Conservation (phyloP, 1,139 yeast genomes). For the Geotrichum bryndzae region DNA sequence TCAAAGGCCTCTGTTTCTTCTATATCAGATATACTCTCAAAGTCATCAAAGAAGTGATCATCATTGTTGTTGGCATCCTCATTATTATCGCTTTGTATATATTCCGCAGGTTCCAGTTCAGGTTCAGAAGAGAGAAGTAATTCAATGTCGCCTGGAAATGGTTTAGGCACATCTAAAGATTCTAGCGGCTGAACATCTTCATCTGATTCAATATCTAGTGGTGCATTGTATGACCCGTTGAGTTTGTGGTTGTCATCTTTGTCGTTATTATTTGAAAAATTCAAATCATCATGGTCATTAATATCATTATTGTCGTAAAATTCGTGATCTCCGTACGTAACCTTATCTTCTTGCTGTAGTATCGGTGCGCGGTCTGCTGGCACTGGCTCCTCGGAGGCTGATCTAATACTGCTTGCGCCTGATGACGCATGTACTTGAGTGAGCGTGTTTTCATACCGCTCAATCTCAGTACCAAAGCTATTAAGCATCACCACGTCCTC, state of each 20-base stretch:
- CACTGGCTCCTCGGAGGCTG: background rate
- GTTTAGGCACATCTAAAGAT: background rate
- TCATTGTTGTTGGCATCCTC: background rate
- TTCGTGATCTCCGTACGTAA: too few relatives aligned
- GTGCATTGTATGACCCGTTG: background rate
- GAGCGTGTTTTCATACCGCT: background rate
- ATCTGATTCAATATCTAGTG: conserved; percentile 6
- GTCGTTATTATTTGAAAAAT: background rate
- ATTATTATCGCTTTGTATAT: background rate
- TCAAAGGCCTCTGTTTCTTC: conserved; percentile 5
- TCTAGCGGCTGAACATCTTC: background rate
- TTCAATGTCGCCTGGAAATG: background rate
- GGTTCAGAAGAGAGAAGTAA: background rate
- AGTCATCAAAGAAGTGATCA: background rate
- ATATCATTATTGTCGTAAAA: background rate
- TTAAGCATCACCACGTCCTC: background rate
- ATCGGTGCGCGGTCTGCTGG: background rate
- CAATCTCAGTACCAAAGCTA: conserved; percentile 6
- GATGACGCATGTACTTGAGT: background rate
- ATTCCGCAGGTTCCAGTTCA: background rate
- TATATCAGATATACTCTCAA: conserved; percentile 8
- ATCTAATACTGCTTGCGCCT: background rate
- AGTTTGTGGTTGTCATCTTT: background rate
- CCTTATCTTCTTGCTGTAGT: background rate
- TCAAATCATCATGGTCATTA: background rate